These are phyloP conservation scores for Didymella segeticola DNA, from an alignment of 2,329 filamentous ascomycete genomes.

Conservation along the genomic window DNA sequence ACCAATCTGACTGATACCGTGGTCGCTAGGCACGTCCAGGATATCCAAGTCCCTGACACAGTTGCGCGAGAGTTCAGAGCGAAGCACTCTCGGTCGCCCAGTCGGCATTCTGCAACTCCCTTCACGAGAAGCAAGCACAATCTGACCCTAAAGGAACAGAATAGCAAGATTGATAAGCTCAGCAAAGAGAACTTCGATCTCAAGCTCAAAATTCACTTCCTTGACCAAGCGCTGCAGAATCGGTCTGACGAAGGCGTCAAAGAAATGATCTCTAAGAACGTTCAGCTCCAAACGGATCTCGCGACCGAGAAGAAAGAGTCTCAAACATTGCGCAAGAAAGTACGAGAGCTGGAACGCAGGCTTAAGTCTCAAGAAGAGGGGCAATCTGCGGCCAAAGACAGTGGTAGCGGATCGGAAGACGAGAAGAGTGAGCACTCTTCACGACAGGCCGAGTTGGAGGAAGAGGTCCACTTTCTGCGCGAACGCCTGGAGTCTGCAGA, in stretches of 20 bases:
- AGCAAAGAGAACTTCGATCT: conserved; percentile 98
- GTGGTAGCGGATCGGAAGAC: conserved; percentile 57
- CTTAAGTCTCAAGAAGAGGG: conserved; percentile 65
- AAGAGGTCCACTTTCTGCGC: conserved; percentile 83
- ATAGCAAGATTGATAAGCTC: conserved; percentile 92
- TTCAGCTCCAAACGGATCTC: conserved; percentile 89
- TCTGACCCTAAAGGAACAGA: conserved; percentile 94
- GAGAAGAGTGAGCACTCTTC: conserved; percentile 61
- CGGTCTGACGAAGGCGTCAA: conserved; percentile 95
- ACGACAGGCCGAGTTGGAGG: conserved; percentile 73
- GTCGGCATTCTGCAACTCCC: conserved; percentile 52
- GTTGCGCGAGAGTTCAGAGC: conserved; percentile 85
- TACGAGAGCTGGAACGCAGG: conserved; percentile 87
- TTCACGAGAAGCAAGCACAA: conserved; percentile 51
- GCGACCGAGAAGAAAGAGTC: conserved; percentile 90
- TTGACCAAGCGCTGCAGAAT: conserved; percentile 91
- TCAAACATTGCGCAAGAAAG: conserved; percentile 77
- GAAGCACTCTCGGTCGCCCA: conserved; percentile 69
- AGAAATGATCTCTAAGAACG: conserved; percentile 97
- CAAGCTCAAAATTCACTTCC: conserved; percentile 78
- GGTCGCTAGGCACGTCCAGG: conserved; percentile 84
- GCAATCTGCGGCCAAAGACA: conserved; percentile 53
- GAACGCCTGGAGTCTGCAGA: conserved; percentile 87
- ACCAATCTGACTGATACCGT: conserved; percentile 81
- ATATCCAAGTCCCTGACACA: conserved; percentile 89